A percentile compares a stretch with the other conserved stretches of the same genome.
Evolutionary conservation across 2,329 filamentous ascomycete genomes (phyloP).

Genomic region (Talaromyces sp.): DNA sequence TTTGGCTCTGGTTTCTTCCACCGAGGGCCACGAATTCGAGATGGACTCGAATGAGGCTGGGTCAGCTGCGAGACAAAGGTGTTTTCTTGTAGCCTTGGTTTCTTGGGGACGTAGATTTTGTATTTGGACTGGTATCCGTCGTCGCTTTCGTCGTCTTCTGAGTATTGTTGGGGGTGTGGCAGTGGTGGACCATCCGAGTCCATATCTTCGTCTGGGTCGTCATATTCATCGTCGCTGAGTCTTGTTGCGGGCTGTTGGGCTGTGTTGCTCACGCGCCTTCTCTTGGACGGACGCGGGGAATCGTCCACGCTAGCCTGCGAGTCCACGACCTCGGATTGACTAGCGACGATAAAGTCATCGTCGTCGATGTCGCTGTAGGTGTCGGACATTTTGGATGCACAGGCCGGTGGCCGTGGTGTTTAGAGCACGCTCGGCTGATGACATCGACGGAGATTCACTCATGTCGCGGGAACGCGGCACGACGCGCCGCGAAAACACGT

Average conservation of each 20-base stretch:
- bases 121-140: constrained; percentile 25
- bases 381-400: constrained; percentile 11
- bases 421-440: background rate
- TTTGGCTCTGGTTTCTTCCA: constrained; percentile 42
- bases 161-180: constrained; percentile 10
- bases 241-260: background rate
- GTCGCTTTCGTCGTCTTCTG: constrained; percentile 16
- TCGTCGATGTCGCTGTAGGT: constrained; percentile 22
- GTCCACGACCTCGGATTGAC: constrained; percentile 11
- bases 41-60: constrained; percentile 46
- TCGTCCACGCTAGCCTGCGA: constrained; percentile 4
- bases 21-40: constrained; percentile 46
- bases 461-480: background rate
- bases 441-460: background rate
- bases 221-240: constrained; percentile 4
- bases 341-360: constrained; percentile 20
- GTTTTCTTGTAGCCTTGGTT: constrained; percentile 34
- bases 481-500: constrained; percentile 9
- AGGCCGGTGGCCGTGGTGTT: background rate
- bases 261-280: constrained; percentile 21
- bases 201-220: constrained; percentile 10
- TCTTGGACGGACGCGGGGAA: constrained; percentile 27
- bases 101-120: constrained; percentile 39
- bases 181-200: constrained; percentile 16
- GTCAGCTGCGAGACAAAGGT: constrained; percentile 46